These are phyloP conservation scores for Fomitopsis serialis DNA, from an alignment of 768 basidiomycete genomes.

Conservation along the genomic window DNA sequence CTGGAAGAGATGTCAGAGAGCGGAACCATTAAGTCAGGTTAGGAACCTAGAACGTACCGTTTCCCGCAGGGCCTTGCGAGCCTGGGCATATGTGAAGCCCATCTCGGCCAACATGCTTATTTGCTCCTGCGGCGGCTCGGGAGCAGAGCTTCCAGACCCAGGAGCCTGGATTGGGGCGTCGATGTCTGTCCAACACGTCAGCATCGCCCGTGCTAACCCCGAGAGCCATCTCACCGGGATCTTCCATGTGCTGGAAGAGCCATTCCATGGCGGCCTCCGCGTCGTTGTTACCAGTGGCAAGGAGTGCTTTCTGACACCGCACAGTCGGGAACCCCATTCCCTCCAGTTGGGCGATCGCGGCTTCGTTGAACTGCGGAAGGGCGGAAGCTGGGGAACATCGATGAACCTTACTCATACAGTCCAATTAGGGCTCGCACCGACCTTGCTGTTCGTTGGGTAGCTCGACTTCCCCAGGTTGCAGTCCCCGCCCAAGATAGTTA, in stretches of 20 bases:
- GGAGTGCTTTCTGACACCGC: conserved; percentile 84
- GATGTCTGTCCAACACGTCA: conserved; percentile 55
- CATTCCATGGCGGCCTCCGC: conserved; percentile 90
- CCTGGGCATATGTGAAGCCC: conserved; percentile 86
- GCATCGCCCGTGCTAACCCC: neutral
- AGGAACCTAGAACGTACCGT: conserved; percentile 65
- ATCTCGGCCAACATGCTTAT: conserved; percentile 78
- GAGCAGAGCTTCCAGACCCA: conserved; percentile 19
- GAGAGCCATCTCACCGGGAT: conserved; percentile 51
- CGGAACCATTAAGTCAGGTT: no score
- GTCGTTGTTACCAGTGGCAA: conserved; percentile 77
- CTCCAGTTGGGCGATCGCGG: conserved; percentile 70
- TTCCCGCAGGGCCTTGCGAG: conserved; percentile 79
- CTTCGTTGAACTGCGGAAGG: conserved; percentile 66
- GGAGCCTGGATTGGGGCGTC: conserved; percentile 61
- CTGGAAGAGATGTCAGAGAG: conserved; percentile 29
- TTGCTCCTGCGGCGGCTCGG: conserved; percentile 66
- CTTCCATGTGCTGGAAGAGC: conserved; percentile 94
- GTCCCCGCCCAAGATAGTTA: conserved; percentile 61
- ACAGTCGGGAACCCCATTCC: conserved; percentile 88
- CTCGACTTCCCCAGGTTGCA: conserved; percentile 51
- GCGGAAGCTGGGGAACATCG: conserved; percentile 24
- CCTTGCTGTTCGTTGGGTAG: conserved; percentile 51
- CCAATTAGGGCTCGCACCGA: conserved; percentile 8
- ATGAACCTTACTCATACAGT: neutral